Conservation (phyloP, 148 eudicot species). For the Fallopia convolvulus region DNA sequence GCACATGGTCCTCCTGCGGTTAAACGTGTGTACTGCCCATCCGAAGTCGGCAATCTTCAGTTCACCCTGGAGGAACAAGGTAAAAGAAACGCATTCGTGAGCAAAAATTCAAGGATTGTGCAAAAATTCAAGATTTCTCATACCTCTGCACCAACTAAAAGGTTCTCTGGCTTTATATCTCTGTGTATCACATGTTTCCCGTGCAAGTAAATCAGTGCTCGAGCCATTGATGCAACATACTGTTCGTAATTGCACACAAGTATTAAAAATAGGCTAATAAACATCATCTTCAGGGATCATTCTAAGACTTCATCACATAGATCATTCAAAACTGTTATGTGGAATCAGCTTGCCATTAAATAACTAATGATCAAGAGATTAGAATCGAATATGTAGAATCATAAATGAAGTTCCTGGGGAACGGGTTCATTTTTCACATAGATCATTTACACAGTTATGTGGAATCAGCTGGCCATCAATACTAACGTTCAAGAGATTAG, state of each 20-base stretch:
- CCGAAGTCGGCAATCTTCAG: conserved; percentile 99
- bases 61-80: conserved; percentile 55
- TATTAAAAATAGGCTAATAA: not conserved
- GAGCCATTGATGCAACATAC: conserved; percentile 90
- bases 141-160: conserved; percentile 92
- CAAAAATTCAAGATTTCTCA: conserved; percentile 7
- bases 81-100: too few relatives aligned
- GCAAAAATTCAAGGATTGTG: too few relatives aligned
- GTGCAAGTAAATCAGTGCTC: conserved; percentile 94
- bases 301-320: not conserved
- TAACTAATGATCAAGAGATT: too few relatives aligned
- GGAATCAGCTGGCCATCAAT: not conserved
- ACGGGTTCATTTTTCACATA: not conserved
- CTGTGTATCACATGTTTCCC: conserved; percentile 97
- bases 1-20: conserved; percentile 92
- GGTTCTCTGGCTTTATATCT: conserved; percentile 98
- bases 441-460: not conserved
- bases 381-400: too few relatives aligned
- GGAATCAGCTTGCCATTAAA: not conserved
- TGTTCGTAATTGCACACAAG: conserved; percentile 24
- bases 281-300: not conserved
- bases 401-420: not conserved
- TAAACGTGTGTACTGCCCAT: conserved; percentile 98
- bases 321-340: not conserved
- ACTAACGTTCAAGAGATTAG: too few relatives aligned